phyloP scores from a whole-genome alignment of 2,329 filamentous ascomycete species.

The Lasiodiplodia sp. region DNA sequence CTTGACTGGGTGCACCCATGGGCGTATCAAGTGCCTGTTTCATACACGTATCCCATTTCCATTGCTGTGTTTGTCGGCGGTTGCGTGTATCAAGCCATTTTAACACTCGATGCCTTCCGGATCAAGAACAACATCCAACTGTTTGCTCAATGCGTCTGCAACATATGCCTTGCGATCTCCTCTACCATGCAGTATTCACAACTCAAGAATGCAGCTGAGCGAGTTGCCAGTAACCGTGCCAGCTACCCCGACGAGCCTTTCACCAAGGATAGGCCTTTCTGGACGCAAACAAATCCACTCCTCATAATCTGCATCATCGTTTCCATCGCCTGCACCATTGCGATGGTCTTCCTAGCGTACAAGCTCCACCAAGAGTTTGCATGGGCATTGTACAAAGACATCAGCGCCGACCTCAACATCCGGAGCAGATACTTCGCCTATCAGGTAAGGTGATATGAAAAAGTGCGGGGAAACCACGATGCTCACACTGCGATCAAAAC shows the following conservation, averaged over 20 bases:
- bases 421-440: constrained; percentile 33
- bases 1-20: constrained; percentile 2
- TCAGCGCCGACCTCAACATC: constrained; percentile 33
- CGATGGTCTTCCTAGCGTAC: constrained; percentile 29
- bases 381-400: constrained; percentile 36
- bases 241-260: constrained; percentile 30
- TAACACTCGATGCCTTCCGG: constrained; percentile 38
- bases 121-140: constrained; percentile 40
- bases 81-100: constrained; percentile 35
- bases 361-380: constrained; percentile 34
- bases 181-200: constrained; percentile 36
- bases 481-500: background rate
- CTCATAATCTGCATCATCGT: constrained; percentile 22
- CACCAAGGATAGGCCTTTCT: constrained; percentile 32
- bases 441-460: constrained; percentile 31
- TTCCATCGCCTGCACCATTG: constrained; percentile 20
- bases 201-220: background rate
- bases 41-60: constrained; percentile 8
- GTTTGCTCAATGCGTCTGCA: constrained; percentile 35
- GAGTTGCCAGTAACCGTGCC: background rate
- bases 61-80: constrained; percentile 31
- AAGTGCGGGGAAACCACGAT: background rate
- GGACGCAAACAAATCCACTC: constrained; percentile 21
- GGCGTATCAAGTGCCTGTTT: constrained; percentile 6
- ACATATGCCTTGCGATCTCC: constrained; percentile 34